phyloP scores from a whole-genome alignment of 164 flowering plant genomes.

The Tetrastigma voinierianum region DNA sequence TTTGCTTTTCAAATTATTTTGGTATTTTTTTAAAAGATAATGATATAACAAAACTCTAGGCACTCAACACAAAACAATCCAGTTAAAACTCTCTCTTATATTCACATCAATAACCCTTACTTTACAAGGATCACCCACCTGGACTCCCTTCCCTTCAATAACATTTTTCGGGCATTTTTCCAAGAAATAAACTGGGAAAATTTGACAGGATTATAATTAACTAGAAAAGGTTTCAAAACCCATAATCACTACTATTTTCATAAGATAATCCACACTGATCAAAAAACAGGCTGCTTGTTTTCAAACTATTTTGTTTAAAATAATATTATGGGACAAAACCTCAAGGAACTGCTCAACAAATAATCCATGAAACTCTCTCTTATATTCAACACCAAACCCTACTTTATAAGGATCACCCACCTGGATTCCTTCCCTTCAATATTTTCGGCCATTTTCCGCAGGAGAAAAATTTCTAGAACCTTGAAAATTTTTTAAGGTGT shows the following conservation, averaged over 20 bases:
- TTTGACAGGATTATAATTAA: slow-evolving; percentile 10
- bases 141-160: background rate
- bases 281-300: too few relatives aligned
- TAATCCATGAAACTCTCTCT: slow-evolving; percentile 10
- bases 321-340: too few relatives aligned
- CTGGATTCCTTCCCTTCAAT: slow-evolving; percentile 18
- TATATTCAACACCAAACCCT: background rate
- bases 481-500: slow-evolving; percentile 11
- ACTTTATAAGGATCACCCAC: slow-evolving; percentile 36
- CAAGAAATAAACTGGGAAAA: slow-evolving; percentile 2
- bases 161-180: background rate
- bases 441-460: slow-evolving; percentile 4
- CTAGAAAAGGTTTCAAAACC: too few relatives aligned
- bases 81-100: slow-evolving; percentile 1
- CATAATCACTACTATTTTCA: slow-evolving; percentile 7
- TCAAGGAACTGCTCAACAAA: slow-evolving; percentile 52
- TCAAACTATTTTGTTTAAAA: too few relatives aligned
- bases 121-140: slow-evolving; percentile 17
- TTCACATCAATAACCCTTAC: slow-evolving; percentile 3
- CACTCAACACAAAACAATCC: slow-evolving; percentile 3
- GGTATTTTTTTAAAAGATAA: too few relatives aligned
- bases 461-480: slow-evolving; percentile 11
- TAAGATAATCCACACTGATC: slow-evolving; percentile 30
- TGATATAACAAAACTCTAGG: too few relatives aligned
- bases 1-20: too few relatives aligned